A percentile compares a stretch with the other conserved stretches of the same genome.
These are phyloP conservation scores for Endocalyx cinctus DNA, from an alignment of 2,329 filamentous ascomycete genomes.

Conservation along the genomic window DNA sequence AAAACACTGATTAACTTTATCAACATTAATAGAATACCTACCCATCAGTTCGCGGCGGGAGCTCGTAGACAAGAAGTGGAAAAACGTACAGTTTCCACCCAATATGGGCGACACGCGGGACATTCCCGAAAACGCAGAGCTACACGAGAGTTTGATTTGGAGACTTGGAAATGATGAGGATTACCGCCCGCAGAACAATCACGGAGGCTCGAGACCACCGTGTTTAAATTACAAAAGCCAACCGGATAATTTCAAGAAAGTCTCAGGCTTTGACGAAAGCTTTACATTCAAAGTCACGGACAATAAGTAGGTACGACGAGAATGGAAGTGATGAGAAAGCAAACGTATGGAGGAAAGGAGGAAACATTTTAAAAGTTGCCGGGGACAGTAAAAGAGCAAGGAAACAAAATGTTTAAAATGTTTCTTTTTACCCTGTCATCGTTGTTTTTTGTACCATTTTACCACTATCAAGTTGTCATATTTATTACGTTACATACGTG, in stretches of 20 bases:
- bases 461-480: too few species aligned
- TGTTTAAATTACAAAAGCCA: constrained; percentile 24
- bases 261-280: too few species aligned
- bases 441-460: too few species aligned
- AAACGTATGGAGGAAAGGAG: too few species aligned
- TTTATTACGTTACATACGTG: too few species aligned
- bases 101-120: constrained; percentile 33
- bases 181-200: constrained; percentile 32
- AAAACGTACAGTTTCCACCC: constrained; percentile 32
- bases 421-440: too few species aligned
- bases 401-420: too few species aligned
- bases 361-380: too few species aligned
- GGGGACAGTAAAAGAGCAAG: too few species aligned
- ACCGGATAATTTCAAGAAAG: constrained; percentile 30
- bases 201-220: constrained; percentile 22
- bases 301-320: too few species aligned
- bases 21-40: constrained; percentile 27
- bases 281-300: too few species aligned
- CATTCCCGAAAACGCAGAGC: constrained; percentile 33
- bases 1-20: constrained; percentile 4
- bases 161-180: constrained; percentile 23
- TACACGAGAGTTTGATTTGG: constrained; percentile 34
- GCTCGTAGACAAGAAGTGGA: constrained; percentile 27
- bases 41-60: constrained; percentile 38
- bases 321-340: too few species aligned